phyloP scores from a whole-genome alignment of 495 filamentous ascomycete genomes.

The Cairneyella variabilis region DNA sequence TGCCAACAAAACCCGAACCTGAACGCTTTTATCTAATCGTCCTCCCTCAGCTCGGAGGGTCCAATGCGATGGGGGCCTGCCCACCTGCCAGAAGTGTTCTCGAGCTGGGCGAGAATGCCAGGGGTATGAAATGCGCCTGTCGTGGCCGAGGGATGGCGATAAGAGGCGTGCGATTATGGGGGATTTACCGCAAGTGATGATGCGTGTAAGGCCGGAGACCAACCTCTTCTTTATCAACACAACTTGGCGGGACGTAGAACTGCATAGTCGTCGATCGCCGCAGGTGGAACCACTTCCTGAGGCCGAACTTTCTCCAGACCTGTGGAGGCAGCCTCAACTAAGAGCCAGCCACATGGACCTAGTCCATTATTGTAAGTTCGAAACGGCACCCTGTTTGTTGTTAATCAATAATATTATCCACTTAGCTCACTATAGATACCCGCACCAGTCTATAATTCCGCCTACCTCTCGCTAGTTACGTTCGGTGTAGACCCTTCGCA shows the following conservation, averaged over 20 bases:
- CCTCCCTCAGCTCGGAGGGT: slow-evolving; percentile 22
- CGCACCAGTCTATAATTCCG: slow-evolving; percentile 20
- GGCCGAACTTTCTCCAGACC: neutral
- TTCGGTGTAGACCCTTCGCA: slow-evolving; percentile 21
- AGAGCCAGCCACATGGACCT: slow-evolving; percentile 16
- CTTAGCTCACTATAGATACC: slow-evolving; percentile 11
- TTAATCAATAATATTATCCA: neutral
- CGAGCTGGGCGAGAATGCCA: slow-evolving; percentile 22
- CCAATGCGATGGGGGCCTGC: slow-evolving; percentile 21
- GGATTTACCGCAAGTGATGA: slow-evolving; percentile 8
- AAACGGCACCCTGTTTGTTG: neutral
- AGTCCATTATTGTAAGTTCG: slow-evolving; percentile 23
- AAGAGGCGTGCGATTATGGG: slow-evolving; percentile 24
- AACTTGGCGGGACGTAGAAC: slow-evolving; percentile 25
- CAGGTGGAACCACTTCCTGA: neutral
- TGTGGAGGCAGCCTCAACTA: slow-evolving; percentile 11
- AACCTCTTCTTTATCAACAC: slow-evolving; percentile 23
- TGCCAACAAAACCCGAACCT: slow-evolving; percentile 8
- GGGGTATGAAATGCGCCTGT: slow-evolving; percentile 28
- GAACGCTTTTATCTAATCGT: slow-evolving; percentile 7
- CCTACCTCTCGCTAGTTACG: slow-evolving; percentile 25
- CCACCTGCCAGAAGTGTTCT: slow-evolving; percentile 21
- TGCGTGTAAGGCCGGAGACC: neutral
- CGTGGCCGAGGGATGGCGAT: slow-evolving; percentile 30
- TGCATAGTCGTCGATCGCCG: slow-evolving; percentile 18